Evolutionary conservation across 768 basidiomycete species (phyloP).

Genomic region (Termitomyces sp.): DNA sequence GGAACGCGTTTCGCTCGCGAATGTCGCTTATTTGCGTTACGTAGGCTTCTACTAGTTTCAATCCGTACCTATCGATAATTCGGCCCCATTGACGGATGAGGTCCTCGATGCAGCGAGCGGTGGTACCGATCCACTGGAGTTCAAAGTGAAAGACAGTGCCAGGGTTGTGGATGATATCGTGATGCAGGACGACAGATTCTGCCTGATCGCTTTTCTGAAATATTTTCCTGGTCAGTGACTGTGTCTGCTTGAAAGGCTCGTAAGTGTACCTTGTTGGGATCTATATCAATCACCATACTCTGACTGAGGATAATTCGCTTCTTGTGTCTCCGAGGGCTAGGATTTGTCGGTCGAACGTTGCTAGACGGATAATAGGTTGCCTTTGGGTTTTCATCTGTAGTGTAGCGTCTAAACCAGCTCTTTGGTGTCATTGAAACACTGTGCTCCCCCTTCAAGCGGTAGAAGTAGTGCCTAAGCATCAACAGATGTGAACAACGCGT

Average conservation of each 20-base stretch:
- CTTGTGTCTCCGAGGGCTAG: slow-evolving; percentile 41
- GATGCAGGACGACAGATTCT: slow-evolving; percentile 83
- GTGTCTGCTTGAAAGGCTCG: neutral
- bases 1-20: slow-evolving; percentile 81
- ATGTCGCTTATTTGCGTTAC: slow-evolving; percentile 90
- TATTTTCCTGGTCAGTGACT: neutral
- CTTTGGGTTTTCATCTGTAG: slow-evolving; percentile 36
- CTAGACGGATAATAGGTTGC: slow-evolving; percentile 31
- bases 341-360: slow-evolving; percentile 27
- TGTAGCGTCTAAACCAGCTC: slow-evolving; percentile 65
- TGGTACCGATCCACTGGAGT: slow-evolving; percentile 94
- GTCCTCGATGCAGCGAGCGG: slow-evolving; percentile 88
- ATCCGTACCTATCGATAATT: slow-evolving; percentile 81
- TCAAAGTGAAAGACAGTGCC: slow-evolving; percentile 96
- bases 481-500: slow-evolving; percentile 1
- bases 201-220: slow-evolving; percentile 80
- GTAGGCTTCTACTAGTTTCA: slow-evolving; percentile 90
- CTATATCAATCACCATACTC: slow-evolving; percentile 87
- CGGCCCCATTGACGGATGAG: slow-evolving; percentile 77
- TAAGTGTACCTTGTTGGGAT: slow-evolving; percentile 56
- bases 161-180: slow-evolving; percentile 94
- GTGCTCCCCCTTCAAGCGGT: slow-evolving; percentile 76
- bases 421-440: slow-evolving; percentile 64
- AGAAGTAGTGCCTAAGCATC: slow-evolving; percentile 73
- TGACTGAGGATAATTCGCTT: slow-evolving; percentile 76